These are phyloP conservation scores for Alternaria sp. DNA, from an alignment of 2,329 filamentous ascomycete genomes.

Conservation along the genomic window DNA sequence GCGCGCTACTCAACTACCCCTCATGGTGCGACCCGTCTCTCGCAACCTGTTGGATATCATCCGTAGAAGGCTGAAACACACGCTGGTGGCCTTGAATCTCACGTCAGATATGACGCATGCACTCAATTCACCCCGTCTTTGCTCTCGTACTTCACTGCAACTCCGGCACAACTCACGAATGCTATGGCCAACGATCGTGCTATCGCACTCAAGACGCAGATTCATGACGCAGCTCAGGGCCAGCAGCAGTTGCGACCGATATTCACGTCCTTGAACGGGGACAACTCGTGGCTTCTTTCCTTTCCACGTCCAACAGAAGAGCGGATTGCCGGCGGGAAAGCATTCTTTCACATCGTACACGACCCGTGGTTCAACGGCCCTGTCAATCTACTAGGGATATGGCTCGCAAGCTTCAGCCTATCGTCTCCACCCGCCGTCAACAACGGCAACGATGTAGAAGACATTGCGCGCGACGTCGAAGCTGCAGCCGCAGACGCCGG, in stretches of 20 bases:
- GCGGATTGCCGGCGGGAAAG: background rate
- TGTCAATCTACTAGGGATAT: background rate
- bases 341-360: background rate
- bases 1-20: background rate
- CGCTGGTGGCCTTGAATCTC: background rate
- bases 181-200: background rate
- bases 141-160: background rate
- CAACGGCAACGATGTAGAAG: background rate
- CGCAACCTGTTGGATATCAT: background rate
- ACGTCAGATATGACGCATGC: background rate
- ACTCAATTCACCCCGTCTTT: background rate
- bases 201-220: background rate
- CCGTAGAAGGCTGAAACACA: background rate
- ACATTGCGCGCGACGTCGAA: background rate
- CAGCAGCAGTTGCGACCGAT: background rate
- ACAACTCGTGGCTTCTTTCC: background rate
- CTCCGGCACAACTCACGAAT: background rate
- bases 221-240: fast-evolving
- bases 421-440: background rate
- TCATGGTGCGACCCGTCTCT: fast-evolving
- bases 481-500: background rate
- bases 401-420: background rate
- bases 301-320: background rate
- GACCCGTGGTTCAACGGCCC: background rate
- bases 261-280: background rate